Evolutionary conservation across 164 flowering plant species (phyloP).

Genomic region (Annona squamosa): DNA sequence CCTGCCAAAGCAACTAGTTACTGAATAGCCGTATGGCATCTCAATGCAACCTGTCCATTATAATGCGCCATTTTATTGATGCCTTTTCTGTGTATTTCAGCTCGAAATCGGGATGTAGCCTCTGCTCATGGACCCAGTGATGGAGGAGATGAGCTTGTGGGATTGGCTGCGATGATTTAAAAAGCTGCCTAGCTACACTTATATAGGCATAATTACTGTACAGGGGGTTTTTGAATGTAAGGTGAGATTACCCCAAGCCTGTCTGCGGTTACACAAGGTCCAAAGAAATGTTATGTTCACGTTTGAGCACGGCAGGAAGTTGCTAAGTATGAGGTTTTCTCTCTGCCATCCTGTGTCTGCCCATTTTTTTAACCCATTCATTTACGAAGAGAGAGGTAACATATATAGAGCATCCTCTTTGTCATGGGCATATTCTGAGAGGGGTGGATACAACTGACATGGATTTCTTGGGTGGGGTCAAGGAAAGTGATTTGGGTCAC

Average conservation of each 20-base stretch:
- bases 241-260: neutral
- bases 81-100: slow-evolving; percentile 31
- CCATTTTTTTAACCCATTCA: neutral
- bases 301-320: neutral
- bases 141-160: slow-evolving; percentile 57
- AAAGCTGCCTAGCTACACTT: no score
- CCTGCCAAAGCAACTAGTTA: no score
- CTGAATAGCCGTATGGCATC: no score
- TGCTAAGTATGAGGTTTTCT: neutral
- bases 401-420: no score
- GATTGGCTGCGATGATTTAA: slow-evolving; percentile 66
- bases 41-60: no score
- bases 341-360: neutral
- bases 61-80: neutral
- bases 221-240: neutral
- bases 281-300: neutral
- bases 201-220: neutral
- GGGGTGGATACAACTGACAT: no score
- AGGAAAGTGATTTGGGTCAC: no score
- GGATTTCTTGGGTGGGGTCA: no score
- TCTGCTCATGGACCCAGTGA: slow-evolving; percentile 30
- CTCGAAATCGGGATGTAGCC: slow-evolving; percentile 36
- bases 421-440: no score
- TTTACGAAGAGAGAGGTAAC: no score
- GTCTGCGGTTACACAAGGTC: neutral